Evolutionary conservation across 2,329 filamentous ascomycete genomes (phyloP), one percentile per base, ranked within the genome.

Genomic region (Sporothrix pseudoabietina): DNA sequence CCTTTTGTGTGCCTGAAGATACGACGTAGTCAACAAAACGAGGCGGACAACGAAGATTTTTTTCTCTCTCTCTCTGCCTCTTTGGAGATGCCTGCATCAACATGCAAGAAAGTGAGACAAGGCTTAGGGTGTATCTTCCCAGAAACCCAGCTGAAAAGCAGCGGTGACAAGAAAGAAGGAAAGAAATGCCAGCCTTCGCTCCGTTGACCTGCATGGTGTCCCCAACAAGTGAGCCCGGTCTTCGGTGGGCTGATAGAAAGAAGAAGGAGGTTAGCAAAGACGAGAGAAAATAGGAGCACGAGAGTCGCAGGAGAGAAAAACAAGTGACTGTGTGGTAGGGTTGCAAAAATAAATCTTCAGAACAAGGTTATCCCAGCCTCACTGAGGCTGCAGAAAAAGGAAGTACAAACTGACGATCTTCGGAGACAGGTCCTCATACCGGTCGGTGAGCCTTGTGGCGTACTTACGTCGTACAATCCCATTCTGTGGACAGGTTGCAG

Each of bases 121-220:
- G 55, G 57, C 59, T 65, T 66, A 44, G 49, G 22, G 68, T 49
- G 66, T 47, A 16, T n/a, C 65, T 9, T n/a, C 63, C 30, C 54
- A 69, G 59, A 61, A 44, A 10, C 4, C 59, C 68, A 73, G 72
- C 72, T 73, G 72, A 70, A 35, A 73, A 71, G 55, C 68, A 68
- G 72, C 72, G 72, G 72, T 73, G 72, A 73, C 68, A 32, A 68
- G 32, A 10, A 71, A 63, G 47, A 71, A 26, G 57, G 41, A 71
- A 39, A 30, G 32, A 54, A 63, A 71, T 2, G 14, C 22, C 57
- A 44, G 19, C 69, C 55, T 22, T 39, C 61, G 54, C 41, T 44
- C 39, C n/a, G n/a, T 30, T 44, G 10, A 39, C 35, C 57, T 71
- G 70, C 70, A 65, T 54, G 30, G 26, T 59, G 19, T 54, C 59